phyloP scores from a whole-genome alignment of 106 monocot genomes.

The Dendrobium nobile region DNA sequence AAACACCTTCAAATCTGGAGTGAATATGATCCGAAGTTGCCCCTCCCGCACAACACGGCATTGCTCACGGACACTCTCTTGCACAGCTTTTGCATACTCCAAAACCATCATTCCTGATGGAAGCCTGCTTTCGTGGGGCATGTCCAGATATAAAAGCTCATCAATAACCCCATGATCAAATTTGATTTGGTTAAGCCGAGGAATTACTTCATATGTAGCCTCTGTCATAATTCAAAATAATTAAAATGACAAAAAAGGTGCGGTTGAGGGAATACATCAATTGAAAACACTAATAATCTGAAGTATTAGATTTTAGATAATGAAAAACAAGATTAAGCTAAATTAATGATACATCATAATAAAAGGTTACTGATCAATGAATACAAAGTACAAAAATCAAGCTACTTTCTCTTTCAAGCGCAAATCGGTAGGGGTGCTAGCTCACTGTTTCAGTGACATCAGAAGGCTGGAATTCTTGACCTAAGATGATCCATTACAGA shows the following conservation, averaged over 20 bases:
- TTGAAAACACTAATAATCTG: not conserved
- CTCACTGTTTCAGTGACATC: not conserved
- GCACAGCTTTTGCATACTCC: slow-evolving; percentile 80
- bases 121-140: slow-evolving; percentile 63
- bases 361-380: not conserved
- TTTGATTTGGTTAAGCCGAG: slow-evolving; percentile 85
- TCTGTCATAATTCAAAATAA: slow-evolving; percentile 32
- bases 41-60: slow-evolving; percentile 88
- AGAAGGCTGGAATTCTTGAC: not conserved
- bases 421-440: not conserved
- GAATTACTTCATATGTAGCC: slow-evolving; percentile 80
- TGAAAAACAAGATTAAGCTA: not conserved
- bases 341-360: not conserved
- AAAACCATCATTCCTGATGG: slow-evolving; percentile 71
- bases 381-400: not conserved
- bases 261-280: not conserved
- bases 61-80: slow-evolving; percentile 89
- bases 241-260: not conserved
- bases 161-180: slow-evolving; percentile 87
- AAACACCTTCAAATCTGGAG: slow-evolving; percentile 82
- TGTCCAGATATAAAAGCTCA: slow-evolving; percentile 78
- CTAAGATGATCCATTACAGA: no score
- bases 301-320: not conserved
- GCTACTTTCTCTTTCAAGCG: not conserved
- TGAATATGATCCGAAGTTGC: slow-evolving; percentile 75